Evolutionary conservation across 805 yeast species (phyloP), one percentile per base, ranked within the genome.

Genomic region (Ogataea angusta): DNA sequence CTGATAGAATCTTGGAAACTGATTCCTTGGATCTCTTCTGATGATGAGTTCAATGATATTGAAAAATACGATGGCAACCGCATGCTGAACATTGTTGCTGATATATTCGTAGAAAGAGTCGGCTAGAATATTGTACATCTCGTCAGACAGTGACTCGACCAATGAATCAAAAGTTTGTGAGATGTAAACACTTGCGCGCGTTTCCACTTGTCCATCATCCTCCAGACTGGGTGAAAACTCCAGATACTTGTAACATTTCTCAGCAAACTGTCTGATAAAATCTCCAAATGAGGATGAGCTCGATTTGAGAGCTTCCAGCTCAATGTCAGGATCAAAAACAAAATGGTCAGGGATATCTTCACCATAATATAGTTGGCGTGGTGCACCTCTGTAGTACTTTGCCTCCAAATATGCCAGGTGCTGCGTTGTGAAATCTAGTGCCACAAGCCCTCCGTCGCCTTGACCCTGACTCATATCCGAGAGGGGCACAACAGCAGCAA

Each of bases 401-500:
- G 62, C 61, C 42, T 74, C 76, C 17, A 90, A 63, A 42, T 65
- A 72, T 16, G 72, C 73, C 25, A 85, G 57, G 53, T 88, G 95
- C 22, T 73, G 73, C 39, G 77, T 70, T 9, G 90, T 79, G 56
- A 84, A 82, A 14, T 82, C 82, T 36, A 65, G 55, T 2, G 75
- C 76, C 12, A 51, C 22, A 12, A 59, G 16, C 1, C 66, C 66
- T 5, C 62, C 64, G 41, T 70, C 78, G 9, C 69, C 69, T 0
- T 45, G 34, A 3, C 70, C 76, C 8, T 64, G 65, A 8, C 75
- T 72, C 9, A 85, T 54, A 52, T 84, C 87, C 21, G 68, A 66
- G 46, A 89, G 70, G 1, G 96, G 96, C 2, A 85, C 75, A 41
- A 80, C 82, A 6, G 83, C 69, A 0, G 88, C 81, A 17, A 82